Evolutionary conservation across 1,284 basidiomycete species (phyloP), one percentile per base, ranked within the genome.

Genomic region (Leccinum griseonigrum): DNA sequence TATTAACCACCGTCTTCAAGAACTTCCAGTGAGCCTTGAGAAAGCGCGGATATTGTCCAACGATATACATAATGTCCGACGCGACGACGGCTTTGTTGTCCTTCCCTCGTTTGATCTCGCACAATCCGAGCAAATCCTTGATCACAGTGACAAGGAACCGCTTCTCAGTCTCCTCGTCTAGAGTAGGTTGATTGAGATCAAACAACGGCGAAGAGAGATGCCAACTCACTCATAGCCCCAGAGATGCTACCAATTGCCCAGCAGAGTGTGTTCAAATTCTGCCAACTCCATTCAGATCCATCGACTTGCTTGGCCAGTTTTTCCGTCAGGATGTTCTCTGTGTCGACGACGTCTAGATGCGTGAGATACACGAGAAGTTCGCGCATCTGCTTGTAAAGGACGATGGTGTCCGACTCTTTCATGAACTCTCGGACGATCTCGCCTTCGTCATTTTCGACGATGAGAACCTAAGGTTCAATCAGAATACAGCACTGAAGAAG

Each of bases 11-110:
- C 3, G 97, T 99, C 83, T 99, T 99, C 75, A 99, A 81, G 86
- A 99, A 99, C 80, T 98, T 99, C 97, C 97, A 99, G 76, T 99
- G 97, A 26, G 97, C 97, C 77, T 99, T 99, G 72, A 99, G 87
- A 88, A 99, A 99, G 36, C 97, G 89, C 57, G 97, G 97, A 74
- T 99, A 99, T 78, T 99, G 97, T 57, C 97, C 97, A 69, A 99
- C 97, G 71, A 99, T 99, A 78, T 99, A 99, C 97, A 99, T 99
- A 80, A 99, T 99, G 75, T 99, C 95, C 48, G 97, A 98, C 2
- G 97, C 97, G 64, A 99, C 97, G 64, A 99, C 96, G 1, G 97
- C 97, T 77, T 99, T 99, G 85, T 99, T 99, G 80, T 99, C 97
- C 78, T 99, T 99, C 57, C 97, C 97, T 58, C 97, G 91, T 80